Evolutionary conservation across 495 filamentous ascomycete species (phyloP).

Genomic region (Wilcoxina mikolae): DNA sequence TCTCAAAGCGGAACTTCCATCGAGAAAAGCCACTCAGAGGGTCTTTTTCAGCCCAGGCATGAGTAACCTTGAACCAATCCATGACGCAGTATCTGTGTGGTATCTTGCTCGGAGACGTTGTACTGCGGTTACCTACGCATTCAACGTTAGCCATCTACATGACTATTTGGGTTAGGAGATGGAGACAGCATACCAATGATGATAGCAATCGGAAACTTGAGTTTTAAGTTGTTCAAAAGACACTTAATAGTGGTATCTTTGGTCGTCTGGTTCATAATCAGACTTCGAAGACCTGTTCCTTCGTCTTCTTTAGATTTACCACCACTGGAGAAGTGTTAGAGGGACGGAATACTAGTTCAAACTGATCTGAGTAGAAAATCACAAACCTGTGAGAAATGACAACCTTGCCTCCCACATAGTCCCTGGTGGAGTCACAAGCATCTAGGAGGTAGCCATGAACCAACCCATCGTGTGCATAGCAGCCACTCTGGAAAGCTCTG

Average conservation of each 20-base stretch:
- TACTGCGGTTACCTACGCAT: slow-evolving; percentile 19
- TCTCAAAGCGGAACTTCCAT: slow-evolving; percentile 55
- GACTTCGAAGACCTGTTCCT: slow-evolving; percentile 33
- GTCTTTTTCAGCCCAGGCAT: slow-evolving; percentile 54
- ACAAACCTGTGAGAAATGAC: slow-evolving; percentile 54
- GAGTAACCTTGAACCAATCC: slow-evolving; percentile 55
- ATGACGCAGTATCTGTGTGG: slow-evolving; percentile 56
- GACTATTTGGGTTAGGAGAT: not conserved
- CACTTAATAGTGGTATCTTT: slow-evolving; percentile 28
- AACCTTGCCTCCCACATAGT: slow-evolving; percentile 48
- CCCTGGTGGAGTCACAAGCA: slow-evolving; percentile 37
- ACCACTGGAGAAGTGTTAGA: slow-evolving; percentile 34
- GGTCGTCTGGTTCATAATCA: slow-evolving; percentile 33
- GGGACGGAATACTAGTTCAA: too few relatives aligned
- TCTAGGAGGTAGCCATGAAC: slow-evolving; percentile 50
- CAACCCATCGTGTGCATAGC: slow-evolving; percentile 36
- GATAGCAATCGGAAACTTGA: slow-evolving; percentile 37
- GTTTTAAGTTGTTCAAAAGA: slow-evolving; percentile 30
- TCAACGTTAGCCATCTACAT: not conserved
- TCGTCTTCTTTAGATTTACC: slow-evolving; percentile 33
- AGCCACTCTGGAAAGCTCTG: slow-evolving; percentile 44
- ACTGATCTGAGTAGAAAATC: not conserved
- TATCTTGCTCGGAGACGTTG: slow-evolving; percentile 37
- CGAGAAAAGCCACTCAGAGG: slow-evolving; percentile 30
- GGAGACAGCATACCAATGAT: slow-evolving; percentile 40